A percentile compares a stretch with the other conserved stretches of the same genome.
Evolutionary conservation across 2,329 filamentous ascomycete species (phyloP).

Genomic region (Ambrosiella cleistominuta): DNA sequence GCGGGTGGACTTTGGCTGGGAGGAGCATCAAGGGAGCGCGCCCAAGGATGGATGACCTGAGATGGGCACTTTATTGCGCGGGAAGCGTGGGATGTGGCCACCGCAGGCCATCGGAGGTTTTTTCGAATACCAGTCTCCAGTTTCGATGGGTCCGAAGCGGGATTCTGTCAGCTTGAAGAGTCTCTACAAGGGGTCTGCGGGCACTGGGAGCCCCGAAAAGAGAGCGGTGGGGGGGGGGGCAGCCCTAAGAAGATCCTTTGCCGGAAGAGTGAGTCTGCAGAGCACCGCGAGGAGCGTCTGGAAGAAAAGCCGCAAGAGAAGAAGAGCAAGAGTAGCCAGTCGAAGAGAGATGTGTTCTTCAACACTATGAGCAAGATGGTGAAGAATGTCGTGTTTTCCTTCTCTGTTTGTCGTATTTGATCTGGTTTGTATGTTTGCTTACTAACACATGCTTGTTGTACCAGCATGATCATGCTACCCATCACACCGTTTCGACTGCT

Average conservation of each 20-base stretch:
- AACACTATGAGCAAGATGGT: conserved; percentile 34
- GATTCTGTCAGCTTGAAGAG: too few relatives aligned
- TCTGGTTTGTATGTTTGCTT: background rate
- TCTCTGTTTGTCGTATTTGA: background rate
- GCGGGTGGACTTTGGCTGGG: background rate
- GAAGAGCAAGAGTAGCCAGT: conserved; percentile 16
- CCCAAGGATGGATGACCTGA: background rate
- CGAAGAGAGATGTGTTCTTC: conserved; percentile 27
- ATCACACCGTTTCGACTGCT: background rate
- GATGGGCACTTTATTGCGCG: background rate
- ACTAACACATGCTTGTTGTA: background rate
- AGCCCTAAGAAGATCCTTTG: too few relatives aligned
- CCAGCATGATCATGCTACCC: background rate
- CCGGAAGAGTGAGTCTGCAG: too few relatives aligned
- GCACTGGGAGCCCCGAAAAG: too few relatives aligned
- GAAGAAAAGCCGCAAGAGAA: background rate
- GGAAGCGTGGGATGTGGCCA: too few relatives aligned
- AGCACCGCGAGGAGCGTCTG: background rate
- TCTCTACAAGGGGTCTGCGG: too few relatives aligned
- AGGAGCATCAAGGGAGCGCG: background rate
- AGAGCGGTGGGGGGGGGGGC: too few relatives aligned
- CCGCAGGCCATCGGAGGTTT: too few relatives aligned
- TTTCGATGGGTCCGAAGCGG: too few relatives aligned
- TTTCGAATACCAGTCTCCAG: too few relatives aligned
- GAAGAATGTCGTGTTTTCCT: conserved; percentile 27